These are phyloP conservation scores for Jaapia argillacea DNA, from an alignment of 768 basidiomycete species.

Conservation along the genomic window DNA sequence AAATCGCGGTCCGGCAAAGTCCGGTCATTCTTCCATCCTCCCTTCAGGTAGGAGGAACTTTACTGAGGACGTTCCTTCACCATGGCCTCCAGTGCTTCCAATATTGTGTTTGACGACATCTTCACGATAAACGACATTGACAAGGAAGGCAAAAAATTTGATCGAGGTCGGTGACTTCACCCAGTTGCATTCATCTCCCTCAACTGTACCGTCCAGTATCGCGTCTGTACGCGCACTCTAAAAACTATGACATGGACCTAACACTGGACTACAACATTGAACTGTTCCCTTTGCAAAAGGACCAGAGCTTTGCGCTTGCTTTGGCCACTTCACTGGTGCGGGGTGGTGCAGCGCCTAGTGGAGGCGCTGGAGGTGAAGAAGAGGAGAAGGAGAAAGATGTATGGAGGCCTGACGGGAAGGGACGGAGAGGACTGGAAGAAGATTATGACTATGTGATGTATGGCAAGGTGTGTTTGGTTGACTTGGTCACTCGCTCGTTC, in stretches of 20 bases:
- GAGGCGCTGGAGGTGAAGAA: slow-evolving; percentile 43
- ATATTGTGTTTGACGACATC: slow-evolving; percentile 87
- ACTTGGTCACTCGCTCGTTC: neutral
- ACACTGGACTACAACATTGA: slow-evolving; percentile 94
- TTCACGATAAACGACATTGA: slow-evolving; percentile 81
- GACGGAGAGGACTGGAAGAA: slow-evolving; percentile 72
- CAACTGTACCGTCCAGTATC: slow-evolving; percentile 53
- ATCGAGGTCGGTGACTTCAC: slow-evolving; percentile 61
- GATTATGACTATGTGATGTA: slow-evolving; percentile 99
- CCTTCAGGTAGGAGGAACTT: too few relatives aligned
- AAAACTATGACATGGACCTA: slow-evolving; percentile 87
- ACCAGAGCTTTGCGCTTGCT: slow-evolving; percentile 74
- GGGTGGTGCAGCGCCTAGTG: slow-evolving; percentile 34
- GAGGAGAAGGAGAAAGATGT: slow-evolving; percentile 70
- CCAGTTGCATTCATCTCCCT: neutral
- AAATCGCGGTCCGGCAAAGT: too few relatives aligned
- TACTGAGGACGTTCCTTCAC: slow-evolving; percentile 6
- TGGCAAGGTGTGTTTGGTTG: slow-evolving; percentile 64
- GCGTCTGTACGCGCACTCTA: slow-evolving; percentile 79
- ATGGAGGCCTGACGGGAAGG: slow-evolving; percentile 84
- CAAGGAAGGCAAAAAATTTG: slow-evolving; percentile 95
- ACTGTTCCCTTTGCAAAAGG: slow-evolving; percentile 62
- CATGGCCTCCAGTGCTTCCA: slow-evolving; percentile 54
- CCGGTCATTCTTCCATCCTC: too few relatives aligned
- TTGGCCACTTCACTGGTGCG: slow-evolving; percentile 73